These are phyloP conservation scores for Quercus engelmannii DNA, from an alignment of 306 rosid genomes.

Conservation along the genomic window DNA sequence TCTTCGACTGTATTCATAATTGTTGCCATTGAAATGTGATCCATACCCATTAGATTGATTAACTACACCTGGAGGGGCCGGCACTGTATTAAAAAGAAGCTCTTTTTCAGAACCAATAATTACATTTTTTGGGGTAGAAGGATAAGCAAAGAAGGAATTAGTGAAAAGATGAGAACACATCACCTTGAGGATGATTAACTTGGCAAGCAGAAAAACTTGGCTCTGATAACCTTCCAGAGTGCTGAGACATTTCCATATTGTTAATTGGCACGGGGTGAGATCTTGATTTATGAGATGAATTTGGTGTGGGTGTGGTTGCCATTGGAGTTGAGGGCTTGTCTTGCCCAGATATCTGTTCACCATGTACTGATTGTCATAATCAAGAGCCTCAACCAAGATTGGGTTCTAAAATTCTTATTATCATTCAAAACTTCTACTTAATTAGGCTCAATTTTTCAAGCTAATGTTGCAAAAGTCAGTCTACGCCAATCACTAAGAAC, in stretches of 20 bases:
- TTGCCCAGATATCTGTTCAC: constrained; percentile 79
- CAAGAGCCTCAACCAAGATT: constrained; percentile 5
- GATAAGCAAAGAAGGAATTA: not conserved
- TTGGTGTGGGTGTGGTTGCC: constrained; percentile 42
- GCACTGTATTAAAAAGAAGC: constrained; percentile 39
- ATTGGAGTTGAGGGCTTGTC: constrained; percentile 55
- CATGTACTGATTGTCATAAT: constrained; percentile 22
- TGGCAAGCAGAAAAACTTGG: constrained; percentile 47
- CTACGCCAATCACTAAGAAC: not conserved
- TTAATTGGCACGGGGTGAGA: constrained; percentile 31
- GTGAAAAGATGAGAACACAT: constrained; percentile 14
- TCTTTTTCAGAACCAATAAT: constrained; percentile 21
- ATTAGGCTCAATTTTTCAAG: not conserved
- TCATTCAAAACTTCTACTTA: not conserved
- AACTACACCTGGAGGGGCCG: constrained; percentile 43
- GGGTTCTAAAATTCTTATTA: constrained; percentile 10
- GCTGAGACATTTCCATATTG: constrained; percentile 41
- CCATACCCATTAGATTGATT: constrained; percentile 63
- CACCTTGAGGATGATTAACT: constrained; percentile 57
- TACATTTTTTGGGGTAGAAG: not conserved
- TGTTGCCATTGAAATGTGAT: constrained; percentile 46
- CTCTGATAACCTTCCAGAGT: constrained; percentile 27
- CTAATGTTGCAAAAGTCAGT: not conserved
- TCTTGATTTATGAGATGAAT: constrained; percentile 51
- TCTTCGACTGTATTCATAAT: constrained; percentile 68